Evolutionary conservation across 2,329 filamentous ascomycete genomes (phyloP), one percentile per base, ranked within the genome.

Genomic region (Trichophyton verrucosum): DNA sequence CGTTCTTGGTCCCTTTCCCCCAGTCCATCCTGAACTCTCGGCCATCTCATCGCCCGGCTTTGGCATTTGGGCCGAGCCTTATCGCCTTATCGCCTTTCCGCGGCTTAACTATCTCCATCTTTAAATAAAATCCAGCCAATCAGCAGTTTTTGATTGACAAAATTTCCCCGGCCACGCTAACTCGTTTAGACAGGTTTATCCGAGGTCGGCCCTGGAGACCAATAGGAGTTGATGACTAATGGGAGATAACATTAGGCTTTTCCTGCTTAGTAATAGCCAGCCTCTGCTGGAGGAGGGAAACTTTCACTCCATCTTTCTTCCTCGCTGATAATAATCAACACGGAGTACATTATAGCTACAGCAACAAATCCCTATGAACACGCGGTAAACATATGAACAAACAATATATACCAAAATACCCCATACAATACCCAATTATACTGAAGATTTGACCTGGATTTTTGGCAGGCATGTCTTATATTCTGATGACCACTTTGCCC

Each of bases 401-500:
- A 6, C 6, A 44, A 44, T n/a, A n/a, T n/a, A 44, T 44, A 17
- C 40, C n/a, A 1, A 30, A 2, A 30, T 30, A 30, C 15, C 7
- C n/a, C 15, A n/a, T n/a, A 44, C 40, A 17, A 44, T 17, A 44
- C 40, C n/a, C 40, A n/a, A n/a, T 20, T 44, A 44, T 44, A 15
- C n/a, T 1, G n/a, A 7, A 8, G 27, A n/a, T 44, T 17, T 20
- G 9, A 13, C 33, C 33, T 13, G 3, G 9, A 13, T 38, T 38
- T 13, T 13, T 30, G 17, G 2, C 15, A 55, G 4, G 8, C 13
- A 17, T 44, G 40, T 2, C 27, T 20, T 7, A 44, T 17, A 44
- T 74, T 63, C 75, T 76, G 64, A 83, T 80, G 2, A 75, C 76
- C 6, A 83, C 70, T 69, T 84, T 83, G n/a, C 81, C 81, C 65